These are phyloP conservation scores for Lachancea sp. DNA, from an alignment of 805 yeast genomes.

Conservation along the genomic window DNA sequence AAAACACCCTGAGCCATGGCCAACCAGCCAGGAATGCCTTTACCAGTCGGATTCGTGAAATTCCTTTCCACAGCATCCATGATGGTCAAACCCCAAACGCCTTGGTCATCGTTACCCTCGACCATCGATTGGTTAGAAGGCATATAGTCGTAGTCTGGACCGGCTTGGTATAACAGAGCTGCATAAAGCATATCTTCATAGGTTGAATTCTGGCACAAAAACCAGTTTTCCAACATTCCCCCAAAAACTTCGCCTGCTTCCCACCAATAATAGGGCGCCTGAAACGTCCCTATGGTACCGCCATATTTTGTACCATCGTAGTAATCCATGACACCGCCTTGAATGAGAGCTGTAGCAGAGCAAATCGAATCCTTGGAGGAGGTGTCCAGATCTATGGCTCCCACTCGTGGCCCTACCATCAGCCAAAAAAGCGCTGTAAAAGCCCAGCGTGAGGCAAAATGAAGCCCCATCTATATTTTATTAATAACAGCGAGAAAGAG, in stretches of 20 bases:
- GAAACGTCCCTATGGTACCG: conserved; percentile 66
- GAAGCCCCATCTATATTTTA: conserved; percentile 1
- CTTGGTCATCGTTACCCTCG: conserved; percentile 98
- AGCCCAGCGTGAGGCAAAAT: not conserved
- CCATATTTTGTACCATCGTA: conserved; percentile 55
- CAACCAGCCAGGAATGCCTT: conserved; percentile 61
- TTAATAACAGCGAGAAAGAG: not conserved
- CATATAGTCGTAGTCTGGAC: conserved; percentile 68
- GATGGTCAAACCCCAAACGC: conserved; percentile 91
- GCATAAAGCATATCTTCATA: conserved; percentile 51
- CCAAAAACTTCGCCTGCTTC: conserved; percentile 98
- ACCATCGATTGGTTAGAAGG: conserved; percentile 85
- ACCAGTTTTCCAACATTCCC: conserved; percentile 71
- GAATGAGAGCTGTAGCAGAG: conserved; percentile 49
- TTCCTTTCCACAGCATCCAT: conserved; percentile 90
- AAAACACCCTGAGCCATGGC: conserved; percentile 77
- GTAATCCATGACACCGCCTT: conserved; percentile 59
- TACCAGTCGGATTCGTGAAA: conserved; percentile 60
- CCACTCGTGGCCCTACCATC: conserved; percentile 1
- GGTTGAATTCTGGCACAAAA: conserved; percentile 61
- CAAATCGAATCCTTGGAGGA: conserved; percentile 43
- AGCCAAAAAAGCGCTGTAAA: not conserved
- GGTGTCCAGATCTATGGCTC: conserved; percentile 37
- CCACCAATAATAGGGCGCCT: conserved; percentile 83
- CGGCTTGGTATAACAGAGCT: conserved; percentile 68